Evolutionary conservation across 1,139 yeast genomes (phyloP), one percentile per base, ranked within the genome.

Genomic region (Debaryomycetaceae sp.): DNA sequence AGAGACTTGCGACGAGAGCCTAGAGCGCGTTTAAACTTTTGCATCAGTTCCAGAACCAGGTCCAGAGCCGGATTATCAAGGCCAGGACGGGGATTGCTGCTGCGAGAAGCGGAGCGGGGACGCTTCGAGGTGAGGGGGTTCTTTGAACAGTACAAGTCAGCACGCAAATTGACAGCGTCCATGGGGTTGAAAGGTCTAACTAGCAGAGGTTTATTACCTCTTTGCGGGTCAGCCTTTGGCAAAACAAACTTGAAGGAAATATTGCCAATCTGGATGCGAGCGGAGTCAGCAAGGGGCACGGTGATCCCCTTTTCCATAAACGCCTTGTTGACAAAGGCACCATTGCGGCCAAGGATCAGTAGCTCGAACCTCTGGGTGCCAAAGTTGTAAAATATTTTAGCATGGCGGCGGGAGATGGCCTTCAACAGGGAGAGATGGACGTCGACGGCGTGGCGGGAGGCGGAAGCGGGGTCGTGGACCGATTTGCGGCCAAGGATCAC

Each of bases 311-410:
- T 74, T 46, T 83, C 95, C 10, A 87, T 78, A 51, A 86, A 90
- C 20, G 63, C 62, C 41, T 86, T 95, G 52, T 87, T 90, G 3
- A 90, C 94, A 60, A 87, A 90, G 1, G 96, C 96, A 21, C 98
- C 98, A 49, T 90, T 90, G 43, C 94, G 68, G 15, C 98, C 98
- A 41, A 86, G 62, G 4, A 90, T 86, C 8, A 93, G 78, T 25
- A 90, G 56, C 54, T 87, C 97, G 47, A 87, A 90, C 40, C 93
- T 58, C 48, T 86, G 96, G 4, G 93, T 83, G 4, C 95, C 96
- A 55, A 90, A 90, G 49, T 90, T 87, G 57, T 87, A 90, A 49
- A 86, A 87, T 14, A 90, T 86, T 51, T 83, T 86, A 4, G 97
- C 97, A 51, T 90, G 98, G 34, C 86, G 64, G 47, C 97, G 62